Conservation (phyloP, 805 yeast species). For the Ogataea zsoltii region DNA sequence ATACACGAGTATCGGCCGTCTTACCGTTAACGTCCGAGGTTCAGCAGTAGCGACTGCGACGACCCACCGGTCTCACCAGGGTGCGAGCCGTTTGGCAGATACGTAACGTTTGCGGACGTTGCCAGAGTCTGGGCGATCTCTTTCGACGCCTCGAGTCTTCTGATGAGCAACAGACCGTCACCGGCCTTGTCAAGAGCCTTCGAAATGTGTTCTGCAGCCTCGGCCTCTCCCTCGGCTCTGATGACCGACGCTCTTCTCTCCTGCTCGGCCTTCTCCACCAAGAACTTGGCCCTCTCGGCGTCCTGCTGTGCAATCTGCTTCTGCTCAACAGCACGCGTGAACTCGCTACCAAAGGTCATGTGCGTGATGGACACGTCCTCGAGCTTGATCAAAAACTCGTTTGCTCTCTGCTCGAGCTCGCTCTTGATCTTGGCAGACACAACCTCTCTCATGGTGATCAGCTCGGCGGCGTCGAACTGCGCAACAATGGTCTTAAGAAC, state of each 20-base stretch:
- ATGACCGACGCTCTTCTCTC: slow-evolving; percentile 93
- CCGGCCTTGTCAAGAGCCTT: slow-evolving; percentile 93
- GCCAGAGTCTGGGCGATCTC: slow-evolving; percentile 92
- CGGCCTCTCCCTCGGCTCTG: slow-evolving; percentile 99
- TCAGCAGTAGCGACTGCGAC: slow-evolving; percentile 60
- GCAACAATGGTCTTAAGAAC: slow-evolving; percentile 96
- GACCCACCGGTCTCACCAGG: slow-evolving; percentile 42
- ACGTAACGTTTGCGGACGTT: slow-evolving; percentile 79
- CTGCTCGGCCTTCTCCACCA: slow-evolving; percentile 96
- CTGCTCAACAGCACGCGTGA: slow-evolving; percentile 97
- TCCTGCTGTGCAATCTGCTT: slow-evolving; percentile 99
- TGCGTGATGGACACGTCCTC: slow-evolving; percentile 98
- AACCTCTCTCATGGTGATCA: slow-evolving; percentile 94
- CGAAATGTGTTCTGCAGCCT: slow-evolving; percentile 93
- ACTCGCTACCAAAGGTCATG: slow-evolving; percentile 94
- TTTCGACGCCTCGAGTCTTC: slow-evolving; percentile 95
- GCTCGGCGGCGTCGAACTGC: slow-evolving; percentile 97
- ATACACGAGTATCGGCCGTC: background rate
- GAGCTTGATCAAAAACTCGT: slow-evolving; percentile 83
- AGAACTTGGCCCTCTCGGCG: slow-evolving; percentile 92
- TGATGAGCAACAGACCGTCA: slow-evolving; percentile 88
- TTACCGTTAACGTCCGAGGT: slow-evolving; percentile 58
- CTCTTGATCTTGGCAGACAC: slow-evolving; percentile 87
- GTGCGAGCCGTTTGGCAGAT: slow-evolving; percentile 62
- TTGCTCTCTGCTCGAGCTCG: slow-evolving; percentile 80